Conservation (phyloP, 371 early-diverging fungal species). For the Mortierella sp. region DNA sequence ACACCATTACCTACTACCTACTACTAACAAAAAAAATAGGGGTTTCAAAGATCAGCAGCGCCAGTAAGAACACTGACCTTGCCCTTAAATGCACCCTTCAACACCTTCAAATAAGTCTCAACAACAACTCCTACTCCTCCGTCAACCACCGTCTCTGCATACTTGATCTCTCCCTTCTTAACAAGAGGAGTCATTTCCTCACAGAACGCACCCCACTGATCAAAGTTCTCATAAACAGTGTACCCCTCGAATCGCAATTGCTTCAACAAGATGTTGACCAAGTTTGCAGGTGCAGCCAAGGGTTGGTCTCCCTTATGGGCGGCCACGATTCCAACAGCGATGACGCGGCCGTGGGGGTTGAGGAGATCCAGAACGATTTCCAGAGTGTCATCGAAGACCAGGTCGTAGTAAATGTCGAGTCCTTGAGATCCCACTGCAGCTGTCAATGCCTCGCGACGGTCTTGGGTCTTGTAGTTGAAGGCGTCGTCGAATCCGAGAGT, state of each 20-base stretch:
- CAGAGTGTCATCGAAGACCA: constrained; percentile 75
- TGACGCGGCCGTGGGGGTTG: constrained; percentile 68
- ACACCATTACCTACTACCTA: too few species aligned
- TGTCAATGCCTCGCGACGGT: constrained; percentile 44
- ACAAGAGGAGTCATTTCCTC: constrained; percentile 64
- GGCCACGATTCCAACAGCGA: constrained; percentile 70
- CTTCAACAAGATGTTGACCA: constrained; percentile 64
- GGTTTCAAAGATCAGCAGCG: constrained; percentile 49
- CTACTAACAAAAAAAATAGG: too few species aligned
- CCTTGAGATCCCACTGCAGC: constrained; percentile 64
- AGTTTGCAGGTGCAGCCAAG: constrained; percentile 59
- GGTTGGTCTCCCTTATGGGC: constrained; percentile 67
- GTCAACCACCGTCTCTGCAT: constrained; percentile 64
- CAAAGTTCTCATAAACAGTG: constrained; percentile 61
- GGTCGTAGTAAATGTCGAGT: constrained; percentile 73
- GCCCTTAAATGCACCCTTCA: constrained; percentile 85
- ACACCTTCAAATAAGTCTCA: constrained; percentile 76
- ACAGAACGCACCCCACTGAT: constrained; percentile 58
- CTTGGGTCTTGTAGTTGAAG: constrained; percentile 81
- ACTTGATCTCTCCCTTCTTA: constrained; percentile 65
- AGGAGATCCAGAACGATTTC: constrained; percentile 68
- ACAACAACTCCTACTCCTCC: constrained; percentile 86
- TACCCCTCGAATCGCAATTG: constrained; percentile 70
- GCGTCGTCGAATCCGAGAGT: constrained; percentile 72
- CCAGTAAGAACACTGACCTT: constrained; percentile 85